Evolutionary conservation across 768 basidiomycete genomes (phyloP), one percentile per base, ranked within the genome.

Genomic region (Chiua virens): DNA sequence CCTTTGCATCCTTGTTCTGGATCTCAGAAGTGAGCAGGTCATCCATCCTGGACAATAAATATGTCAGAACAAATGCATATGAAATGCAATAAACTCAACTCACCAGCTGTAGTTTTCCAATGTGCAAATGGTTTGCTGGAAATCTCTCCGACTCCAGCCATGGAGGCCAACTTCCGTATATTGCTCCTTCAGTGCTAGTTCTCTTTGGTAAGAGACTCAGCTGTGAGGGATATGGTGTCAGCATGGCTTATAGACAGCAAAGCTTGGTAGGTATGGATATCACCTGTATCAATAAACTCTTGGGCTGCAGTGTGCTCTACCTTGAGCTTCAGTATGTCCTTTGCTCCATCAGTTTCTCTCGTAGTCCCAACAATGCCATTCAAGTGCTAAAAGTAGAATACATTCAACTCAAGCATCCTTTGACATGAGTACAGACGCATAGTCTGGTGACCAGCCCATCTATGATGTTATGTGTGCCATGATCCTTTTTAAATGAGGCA

Each of bases 61-160:
- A 7, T 9, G 3, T n/a, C n/a, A n/a, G n/a, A n/a, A n/a, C n/a
- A n/a, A n/a, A n/a, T 15, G 5, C 30, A 34, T 17, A 34, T 8
- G 6, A 8, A 15, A 34, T 23, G 18, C 8, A n/a, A 39, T 17
- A 35, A 23, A 0, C 20, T 28, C 9, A 10, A 72, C 82, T 14
- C 52, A 89, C 88, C 92, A 90, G 53, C 95, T 95, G 63, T 92
- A 83, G 13, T 72, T 75, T 65, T 88, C 90, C n/a, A 85, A 69
- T 2, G 83, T 89, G 36, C 85, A 80, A 42, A 95, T 77, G 62
- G 98, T 89, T 61, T 89, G 89, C 62, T 94, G 93, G 75, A 94
- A 98, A 65, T 98, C 94, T 34, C 92, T 82, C 58, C 91, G 81
- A 66, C 86, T 89, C 96, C 96, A 98, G 57, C 88, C 84, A 28